A percentile compares a stretch with the other conserved stretches of the same genome.
phyloP scores from a whole-genome alignment of 1,284 basidiomycete genomes.

The Stygiomarasmius scandens region DNA sequence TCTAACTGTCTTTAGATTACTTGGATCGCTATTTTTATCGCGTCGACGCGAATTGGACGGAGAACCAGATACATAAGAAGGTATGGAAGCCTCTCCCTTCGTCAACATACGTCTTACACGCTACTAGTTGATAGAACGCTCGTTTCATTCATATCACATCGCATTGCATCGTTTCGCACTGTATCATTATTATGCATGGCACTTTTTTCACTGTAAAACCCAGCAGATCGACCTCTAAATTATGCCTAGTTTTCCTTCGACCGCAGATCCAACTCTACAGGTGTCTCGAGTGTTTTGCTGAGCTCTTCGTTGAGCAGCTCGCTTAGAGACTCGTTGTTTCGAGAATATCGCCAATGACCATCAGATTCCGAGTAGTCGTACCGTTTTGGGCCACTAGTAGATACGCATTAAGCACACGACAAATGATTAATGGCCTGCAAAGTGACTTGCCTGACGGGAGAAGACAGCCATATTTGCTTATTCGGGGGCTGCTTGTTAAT shows the following conservation, averaged over 20 bases:
- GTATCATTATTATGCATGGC: background rate
- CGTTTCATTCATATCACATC: background rate
- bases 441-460: conserved; percentile 70
- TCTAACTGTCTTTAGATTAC: conserved; percentile 35
- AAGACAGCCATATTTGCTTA: conserved; percentile 98
- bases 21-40: conserved; percentile 64
- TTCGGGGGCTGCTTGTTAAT: conserved; percentile 99
- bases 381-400: conserved; percentile 80
- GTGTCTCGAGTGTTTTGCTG: conserved; percentile 35
- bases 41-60: conserved; percentile 52
- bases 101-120: no score
- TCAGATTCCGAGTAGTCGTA: conserved; percentile 71
- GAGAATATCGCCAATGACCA: conserved; percentile 78
- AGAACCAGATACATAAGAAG: background rate
- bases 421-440: conserved; percentile 7
- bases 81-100: no score
- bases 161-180: background rate
- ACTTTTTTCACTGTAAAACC: no score
- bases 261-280: conserved; percentile 35
- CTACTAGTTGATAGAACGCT: no score
- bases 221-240: no score
- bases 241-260: background rate
- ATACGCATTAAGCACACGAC: conserved; percentile 3
- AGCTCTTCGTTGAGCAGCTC: conserved; percentile 74
- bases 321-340: conserved; percentile 67